These are phyloP conservation scores for Clarireedia monteithiana DNA, from an alignment of 2,329 filamentous ascomycete genomes.

Conservation along the genomic window DNA sequence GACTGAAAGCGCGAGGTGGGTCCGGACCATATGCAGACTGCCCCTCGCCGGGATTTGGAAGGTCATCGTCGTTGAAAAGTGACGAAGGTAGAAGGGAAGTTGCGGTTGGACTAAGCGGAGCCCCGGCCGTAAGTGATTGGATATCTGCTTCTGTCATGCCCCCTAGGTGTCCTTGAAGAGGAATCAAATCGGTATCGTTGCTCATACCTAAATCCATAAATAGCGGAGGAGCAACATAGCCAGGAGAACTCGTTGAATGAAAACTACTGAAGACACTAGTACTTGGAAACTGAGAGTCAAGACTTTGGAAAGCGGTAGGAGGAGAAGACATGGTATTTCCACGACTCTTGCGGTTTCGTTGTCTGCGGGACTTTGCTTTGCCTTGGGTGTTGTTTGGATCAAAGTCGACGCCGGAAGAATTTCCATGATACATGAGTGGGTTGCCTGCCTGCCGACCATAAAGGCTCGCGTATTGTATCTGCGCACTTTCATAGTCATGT, in stretches of 20 bases:
- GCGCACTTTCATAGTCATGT: slow-evolving; percentile 15
- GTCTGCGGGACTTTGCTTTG: slow-evolving; percentile 31
- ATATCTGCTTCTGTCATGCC: slow-evolving; percentile 54
- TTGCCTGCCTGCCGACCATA: slow-evolving; percentile 21
- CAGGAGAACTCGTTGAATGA: slow-evolving; percentile 32
- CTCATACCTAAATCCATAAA: slow-evolving; percentile 32
- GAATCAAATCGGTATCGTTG: slow-evolving; percentile 26
- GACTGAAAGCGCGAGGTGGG: slow-evolving; percentile 32
- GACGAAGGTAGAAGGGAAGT: slow-evolving; percentile 65
- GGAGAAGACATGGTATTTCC: slow-evolving; percentile 30
- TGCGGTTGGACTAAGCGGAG: slow-evolving; percentile 70
- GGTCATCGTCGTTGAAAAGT: slow-evolving; percentile 52
- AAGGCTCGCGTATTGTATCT: slow-evolving; percentile 14
- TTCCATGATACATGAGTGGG: slow-evolving; percentile 26
- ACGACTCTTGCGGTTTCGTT: slow-evolving; percentile 33
- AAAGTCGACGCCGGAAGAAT: slow-evolving; percentile 29
- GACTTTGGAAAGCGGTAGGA: slow-evolving; percentile 22
- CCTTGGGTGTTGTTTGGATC: slow-evolving; percentile 21
- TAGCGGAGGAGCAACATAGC: slow-evolving; percentile 44
- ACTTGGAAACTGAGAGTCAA: slow-evolving; percentile 30
- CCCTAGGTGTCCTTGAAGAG: slow-evolving; percentile 29
- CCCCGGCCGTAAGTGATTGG: slow-evolving; percentile 52
- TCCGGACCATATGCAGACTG: slow-evolving; percentile 21
- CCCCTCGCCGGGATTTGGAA: slow-evolving; percentile 34
- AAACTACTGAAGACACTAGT: slow-evolving; percentile 36